These are phyloP conservation scores for Geotrichum fermentans DNA, from an alignment of 1,139 yeast species.

Conservation along the genomic window DNA sequence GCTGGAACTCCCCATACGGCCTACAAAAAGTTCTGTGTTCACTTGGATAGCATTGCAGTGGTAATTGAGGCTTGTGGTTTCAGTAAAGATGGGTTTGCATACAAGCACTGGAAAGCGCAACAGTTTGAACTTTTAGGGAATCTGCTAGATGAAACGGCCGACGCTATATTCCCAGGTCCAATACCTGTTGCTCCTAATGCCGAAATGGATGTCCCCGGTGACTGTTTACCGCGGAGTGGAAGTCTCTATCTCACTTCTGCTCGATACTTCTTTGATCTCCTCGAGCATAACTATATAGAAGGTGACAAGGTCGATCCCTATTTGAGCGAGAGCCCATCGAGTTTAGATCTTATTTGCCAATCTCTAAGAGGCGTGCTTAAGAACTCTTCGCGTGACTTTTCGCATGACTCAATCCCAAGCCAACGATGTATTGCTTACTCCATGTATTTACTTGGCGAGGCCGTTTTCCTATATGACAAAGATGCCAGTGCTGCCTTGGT, in stretches of 20 bases:
- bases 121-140: slow-evolving; percentile 57
- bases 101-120: slow-evolving; percentile 39
- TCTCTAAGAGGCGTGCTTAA: slow-evolving; percentile 27
- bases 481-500: slow-evolving; percentile 42
- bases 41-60: slow-evolving; percentile 46
- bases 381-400: slow-evolving; percentile 28
- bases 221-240: slow-evolving; percentile 47
- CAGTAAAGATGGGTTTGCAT: slow-evolving; percentile 30
- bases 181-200: slow-evolving; percentile 35
- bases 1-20: slow-evolving; percentile 56
- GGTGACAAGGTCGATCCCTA: slow-evolving; percentile 24
- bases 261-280: slow-evolving; percentile 25
- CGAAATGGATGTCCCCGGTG: slow-evolving; percentile 30
- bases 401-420: slow-evolving; percentile 32
- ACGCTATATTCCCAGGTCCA: slow-evolving; percentile 41
- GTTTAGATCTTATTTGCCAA: slow-evolving; percentile 29
- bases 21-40: slow-evolving; percentile 58
- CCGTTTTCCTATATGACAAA: slow-evolving; percentile 28
- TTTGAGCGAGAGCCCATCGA: slow-evolving; percentile 23
- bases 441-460: slow-evolving; percentile 36
- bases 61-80: slow-evolving; percentile 29
- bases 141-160: slow-evolving; percentile 46
- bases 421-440: slow-evolving; percentile 39
- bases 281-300: background rate
- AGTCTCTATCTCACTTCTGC: slow-evolving; percentile 43